Percentiles rank a stretch among this genome's conserved stretches.
Evolutionary conservation across 768 basidiomycete species (phyloP).

Genomic region (Lentinula lateritia): DNA sequence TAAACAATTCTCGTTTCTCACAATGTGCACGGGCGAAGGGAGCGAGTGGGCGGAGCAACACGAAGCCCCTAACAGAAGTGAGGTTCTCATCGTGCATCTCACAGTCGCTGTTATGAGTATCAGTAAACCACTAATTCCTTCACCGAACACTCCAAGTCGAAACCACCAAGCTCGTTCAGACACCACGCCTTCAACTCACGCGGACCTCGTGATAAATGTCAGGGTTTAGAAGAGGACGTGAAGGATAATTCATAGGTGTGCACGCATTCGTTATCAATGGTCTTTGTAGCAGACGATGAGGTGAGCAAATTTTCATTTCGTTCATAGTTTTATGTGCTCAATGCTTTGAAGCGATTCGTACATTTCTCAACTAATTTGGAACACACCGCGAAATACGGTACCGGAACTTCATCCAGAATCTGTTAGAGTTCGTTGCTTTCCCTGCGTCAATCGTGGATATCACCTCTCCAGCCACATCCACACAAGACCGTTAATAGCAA

Average conservation of each 20-base stretch:
- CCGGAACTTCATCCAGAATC: slow-evolving; percentile 81
- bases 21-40: too few relatives aligned
- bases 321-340: background rate
- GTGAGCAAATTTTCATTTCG: slow-evolving; percentile 31
- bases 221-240: slow-evolving; percentile 93
- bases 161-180: slow-evolving; percentile 75
- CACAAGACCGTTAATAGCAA: slow-evolving; percentile 11
- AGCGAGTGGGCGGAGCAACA: too few relatives aligned
- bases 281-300: slow-evolving; percentile 94
- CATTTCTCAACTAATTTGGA: slow-evolving; percentile 85
- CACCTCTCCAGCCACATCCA: background rate
- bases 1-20: too few relatives aligned
- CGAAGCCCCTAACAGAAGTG: too few relatives aligned
- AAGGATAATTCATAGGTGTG: slow-evolving; percentile 96
- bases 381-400: slow-evolving; percentile 87
- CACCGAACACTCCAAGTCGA: slow-evolving; percentile 69
- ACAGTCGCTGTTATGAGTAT: too few relatives aligned
- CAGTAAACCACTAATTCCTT: slow-evolving; percentile 79
- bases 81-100: too few relatives aligned
- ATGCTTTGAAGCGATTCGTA: slow-evolving; percentile 55
- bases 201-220: slow-evolving; percentile 87
- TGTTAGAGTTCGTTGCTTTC: slow-evolving; percentile 36
- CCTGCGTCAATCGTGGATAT: background rate
- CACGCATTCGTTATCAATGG: slow-evolving; percentile 92
- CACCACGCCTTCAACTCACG: slow-evolving; percentile 75